A percentile compares a stretch with the other conserved stretches of the same genome.
Conservation (phyloP, 768 basidiomycete species). For the Lentinula sp. region DNA sequence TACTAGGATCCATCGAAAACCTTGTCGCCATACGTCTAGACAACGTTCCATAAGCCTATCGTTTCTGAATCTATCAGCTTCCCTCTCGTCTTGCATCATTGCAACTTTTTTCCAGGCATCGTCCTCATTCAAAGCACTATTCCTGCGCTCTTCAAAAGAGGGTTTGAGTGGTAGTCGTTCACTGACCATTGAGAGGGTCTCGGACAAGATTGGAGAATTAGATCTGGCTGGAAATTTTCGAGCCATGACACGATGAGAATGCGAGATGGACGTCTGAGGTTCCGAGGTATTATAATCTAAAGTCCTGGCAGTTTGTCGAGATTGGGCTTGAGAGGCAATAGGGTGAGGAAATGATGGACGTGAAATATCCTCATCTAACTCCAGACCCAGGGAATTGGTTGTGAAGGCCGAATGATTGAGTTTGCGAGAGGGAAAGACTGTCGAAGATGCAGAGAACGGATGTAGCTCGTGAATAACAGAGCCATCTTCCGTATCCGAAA, state of each 20-base stretch:
- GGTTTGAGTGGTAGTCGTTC: not conserved
- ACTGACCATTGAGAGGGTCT: not conserved
- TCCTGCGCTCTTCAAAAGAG: slow-evolving; percentile 32
- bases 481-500: not conserved
- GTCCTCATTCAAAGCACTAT: slow-evolving; percentile 55
- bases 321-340: slow-evolving; percentile 7
- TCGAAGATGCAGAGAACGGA: not conserved
- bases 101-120: slow-evolving; percentile 76
- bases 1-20: slow-evolving; percentile 69
- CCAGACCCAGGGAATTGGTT: slow-evolving; percentile 12
- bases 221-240: slow-evolving; percentile 14
- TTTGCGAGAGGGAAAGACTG: not conserved
- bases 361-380: slow-evolving; percentile 10
- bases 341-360: slow-evolving; percentile 4
- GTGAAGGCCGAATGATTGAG: slow-evolving; percentile 23
- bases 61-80: slow-evolving; percentile 63
- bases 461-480: not conserved
- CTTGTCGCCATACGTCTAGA: slow-evolving; percentile 72
- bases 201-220: not conserved
- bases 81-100: slow-evolving; percentile 62
- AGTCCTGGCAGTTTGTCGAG: slow-evolving; percentile 14
- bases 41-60: slow-evolving; percentile 61
- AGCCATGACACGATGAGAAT: slow-evolving; percentile 42
- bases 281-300: slow-evolving; percentile 29
- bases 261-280: slow-evolving; percentile 33